phyloP scores from a whole-genome alignment of 1,284 basidiomycete species.

The Cutaneotrichosporon daszewskae region DNA sequence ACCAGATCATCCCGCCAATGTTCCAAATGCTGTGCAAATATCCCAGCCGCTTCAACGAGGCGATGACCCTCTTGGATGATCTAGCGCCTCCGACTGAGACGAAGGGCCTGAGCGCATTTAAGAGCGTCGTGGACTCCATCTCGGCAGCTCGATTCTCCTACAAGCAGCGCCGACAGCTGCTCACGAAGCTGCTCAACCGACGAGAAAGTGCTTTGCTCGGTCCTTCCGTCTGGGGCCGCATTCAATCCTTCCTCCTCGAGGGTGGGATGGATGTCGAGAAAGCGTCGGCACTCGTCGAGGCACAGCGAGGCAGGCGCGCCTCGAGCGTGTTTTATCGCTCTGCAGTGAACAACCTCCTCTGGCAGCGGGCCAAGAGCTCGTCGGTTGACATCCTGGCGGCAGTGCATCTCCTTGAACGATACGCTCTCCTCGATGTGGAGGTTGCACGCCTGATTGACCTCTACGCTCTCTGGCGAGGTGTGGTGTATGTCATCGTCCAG shows the following conservation, averaged over 20 bases:
- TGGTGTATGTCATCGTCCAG: background rate
- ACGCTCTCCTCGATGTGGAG: too few species aligned
- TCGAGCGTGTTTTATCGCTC: background rate
- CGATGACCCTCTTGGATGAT: background rate
- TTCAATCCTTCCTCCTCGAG: constrained; percentile 9
- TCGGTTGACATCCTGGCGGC: background rate
- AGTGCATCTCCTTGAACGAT: constrained; percentile 1
- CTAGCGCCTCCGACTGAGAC: too few species aligned
- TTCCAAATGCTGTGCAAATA: too few species aligned
- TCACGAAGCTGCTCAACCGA: background rate
- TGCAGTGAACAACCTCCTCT: background rate
- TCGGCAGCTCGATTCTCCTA: background rate
- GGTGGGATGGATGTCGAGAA: background rate
- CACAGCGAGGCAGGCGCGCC: background rate
- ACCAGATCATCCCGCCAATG: too few species aligned
- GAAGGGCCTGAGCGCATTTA: too few species aligned
- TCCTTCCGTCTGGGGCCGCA: background rate
- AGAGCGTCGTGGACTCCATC: too few species aligned
- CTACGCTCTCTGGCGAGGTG: background rate
- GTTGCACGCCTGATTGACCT: too few species aligned
- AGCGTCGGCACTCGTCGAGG: background rate
- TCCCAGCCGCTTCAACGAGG: background rate
- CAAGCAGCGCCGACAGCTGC: background rate
- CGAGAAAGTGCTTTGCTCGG: background rate
- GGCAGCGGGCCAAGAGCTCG: background rate